These are phyloP conservation scores for Medicago ruthenica DNA, from an alignment of 306 rosid species.

Conservation along the genomic window DNA sequence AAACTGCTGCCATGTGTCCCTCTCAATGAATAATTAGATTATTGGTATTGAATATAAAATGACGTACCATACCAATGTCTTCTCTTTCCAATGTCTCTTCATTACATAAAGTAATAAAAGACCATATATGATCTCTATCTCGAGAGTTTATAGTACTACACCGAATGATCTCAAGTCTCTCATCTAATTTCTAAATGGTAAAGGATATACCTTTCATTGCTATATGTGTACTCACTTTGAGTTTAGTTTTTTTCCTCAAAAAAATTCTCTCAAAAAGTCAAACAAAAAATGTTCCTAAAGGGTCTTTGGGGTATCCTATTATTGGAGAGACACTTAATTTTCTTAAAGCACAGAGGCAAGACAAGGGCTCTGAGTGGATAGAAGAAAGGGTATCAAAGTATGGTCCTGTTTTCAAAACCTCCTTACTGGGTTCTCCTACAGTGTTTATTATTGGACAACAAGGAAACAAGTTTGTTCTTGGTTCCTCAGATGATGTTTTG, in stretches of 20 bases:
- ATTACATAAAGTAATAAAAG: conserved; percentile 1
- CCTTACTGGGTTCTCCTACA: conserved; percentile 61
- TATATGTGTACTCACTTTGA: conserved; percentile 46
- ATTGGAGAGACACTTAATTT: conserved; percentile 61
- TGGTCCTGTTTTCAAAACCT: conserved; percentile 58
- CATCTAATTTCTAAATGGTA: conserved; percentile 25
- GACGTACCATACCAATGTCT: not conserved
- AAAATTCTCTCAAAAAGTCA: conserved; percentile 45
- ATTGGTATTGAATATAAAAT: not conserved
- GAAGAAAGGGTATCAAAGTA: conserved; percentile 53
- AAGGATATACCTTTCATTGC: conserved; percentile 40
- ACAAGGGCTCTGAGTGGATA: conserved; percentile 54
- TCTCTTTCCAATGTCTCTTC: conserved; percentile 24
- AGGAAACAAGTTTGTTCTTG: conserved; percentile 55
- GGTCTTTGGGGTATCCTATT: conserved; percentile 64
- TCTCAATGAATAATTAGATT: conserved; percentile 2
- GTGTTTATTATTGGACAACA: conserved; percentile 54
- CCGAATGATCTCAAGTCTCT: conserved; percentile 18
- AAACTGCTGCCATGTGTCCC: not conserved
- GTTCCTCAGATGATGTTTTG: conserved; percentile 52
- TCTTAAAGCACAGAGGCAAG: conserved; percentile 48
- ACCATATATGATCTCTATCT: not conserved
- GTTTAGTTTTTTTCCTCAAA: conserved; percentile 43
- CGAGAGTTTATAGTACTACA: not conserved
- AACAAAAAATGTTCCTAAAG: conserved; percentile 55